A percentile compares a stretch with the other conserved stretches of the same genome.
Conservation (phyloP, 495 filamentous ascomycete species). For the Penicillium silybi region DNA sequence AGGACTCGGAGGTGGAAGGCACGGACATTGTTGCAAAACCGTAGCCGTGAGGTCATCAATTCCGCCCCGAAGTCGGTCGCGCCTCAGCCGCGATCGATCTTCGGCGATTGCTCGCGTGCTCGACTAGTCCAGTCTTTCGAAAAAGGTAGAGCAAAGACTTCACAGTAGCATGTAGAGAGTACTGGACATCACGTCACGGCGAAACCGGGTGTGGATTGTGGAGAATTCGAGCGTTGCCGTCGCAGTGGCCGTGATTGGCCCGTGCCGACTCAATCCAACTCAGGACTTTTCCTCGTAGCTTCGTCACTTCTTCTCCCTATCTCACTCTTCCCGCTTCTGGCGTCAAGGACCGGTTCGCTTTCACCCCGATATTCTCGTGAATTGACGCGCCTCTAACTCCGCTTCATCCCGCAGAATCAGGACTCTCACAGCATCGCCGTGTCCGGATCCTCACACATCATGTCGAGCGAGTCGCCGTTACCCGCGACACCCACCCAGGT, state of each 20-base stretch:
- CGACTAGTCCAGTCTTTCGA: neutral
- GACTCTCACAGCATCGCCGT: conserved; percentile 20
- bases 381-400: neutral
- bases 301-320: conserved; percentile 34
- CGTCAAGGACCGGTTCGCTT: conserved; percentile 23
- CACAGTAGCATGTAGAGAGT: neutral
- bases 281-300: conserved; percentile 35
- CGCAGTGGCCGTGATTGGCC: conserved; percentile 37
- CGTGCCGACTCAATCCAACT: conserved; percentile 19
- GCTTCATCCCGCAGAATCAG: conserved; percentile 7
- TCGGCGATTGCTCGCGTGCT: neutral
- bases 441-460: conserved; percentile 30
- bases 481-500: conserved; percentile 33
- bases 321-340: conserved; percentile 22
- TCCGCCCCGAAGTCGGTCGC: conserved; percentile 5
- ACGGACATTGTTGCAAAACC: conserved; percentile 5
- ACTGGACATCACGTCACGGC: neutral
- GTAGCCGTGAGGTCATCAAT: conserved; percentile 1
- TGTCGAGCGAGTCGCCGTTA: conserved; percentile 41
- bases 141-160: neutral
- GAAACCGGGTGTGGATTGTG: conserved; percentile 13
- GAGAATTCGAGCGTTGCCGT: conserved; percentile 21
- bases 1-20: conserved; percentile 17
- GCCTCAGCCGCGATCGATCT: neutral
- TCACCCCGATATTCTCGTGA: neutral